These are phyloP conservation scores for Fusarium chaquense DNA, from an alignment of 2,329 filamentous ascomycete species.

Conservation along the genomic window DNA sequence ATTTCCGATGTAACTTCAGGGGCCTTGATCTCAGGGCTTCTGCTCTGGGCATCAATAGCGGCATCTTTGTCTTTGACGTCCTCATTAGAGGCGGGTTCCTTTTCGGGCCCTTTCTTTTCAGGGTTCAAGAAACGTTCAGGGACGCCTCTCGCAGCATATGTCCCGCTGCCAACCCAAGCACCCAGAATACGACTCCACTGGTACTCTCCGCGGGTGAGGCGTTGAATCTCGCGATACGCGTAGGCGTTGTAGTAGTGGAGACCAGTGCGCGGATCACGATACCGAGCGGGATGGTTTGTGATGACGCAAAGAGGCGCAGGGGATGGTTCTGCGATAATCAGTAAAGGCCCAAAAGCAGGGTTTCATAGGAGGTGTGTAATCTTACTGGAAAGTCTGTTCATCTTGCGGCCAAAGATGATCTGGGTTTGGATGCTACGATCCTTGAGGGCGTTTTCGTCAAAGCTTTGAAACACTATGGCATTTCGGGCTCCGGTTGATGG, in stretches of 20 bases:
- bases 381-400: slow-evolving; percentile 68
- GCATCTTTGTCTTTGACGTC: slow-evolving; percentile 36
- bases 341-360: not conserved
- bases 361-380: slow-evolving; percentile 11
- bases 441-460: slow-evolving; percentile 67
- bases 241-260: slow-evolving; percentile 82
- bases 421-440: slow-evolving; percentile 69
- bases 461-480: slow-evolving; percentile 71
- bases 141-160: slow-evolving; percentile 77
- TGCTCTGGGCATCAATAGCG: slow-evolving; percentile 20
- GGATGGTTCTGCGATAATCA: slow-evolving; percentile 59
- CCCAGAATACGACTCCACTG: slow-evolving; percentile 85
- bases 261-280: slow-evolving; percentile 86
- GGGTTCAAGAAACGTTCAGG: slow-evolving; percentile 77
- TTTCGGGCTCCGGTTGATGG: slow-evolving; percentile 63
- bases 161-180: slow-evolving; percentile 80
- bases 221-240: slow-evolving; percentile 85
- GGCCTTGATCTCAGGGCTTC: slow-evolving; percentile 19
- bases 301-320: slow-evolving; percentile 77
- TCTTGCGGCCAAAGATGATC: slow-evolving; percentile 70
- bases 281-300: slow-evolving; percentile 83
- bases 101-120: slow-evolving; percentile 46
- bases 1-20: slow-evolving; percentile 14
- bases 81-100: slow-evolving; percentile 27
- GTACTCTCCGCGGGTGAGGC: slow-evolving; percentile 78